A percentile compares a stretch with the other conserved stretches of the same genome.
Conservation (phyloP, 495 filamentous ascomycete genomes). For the Daldinia caldariorum region DNA sequence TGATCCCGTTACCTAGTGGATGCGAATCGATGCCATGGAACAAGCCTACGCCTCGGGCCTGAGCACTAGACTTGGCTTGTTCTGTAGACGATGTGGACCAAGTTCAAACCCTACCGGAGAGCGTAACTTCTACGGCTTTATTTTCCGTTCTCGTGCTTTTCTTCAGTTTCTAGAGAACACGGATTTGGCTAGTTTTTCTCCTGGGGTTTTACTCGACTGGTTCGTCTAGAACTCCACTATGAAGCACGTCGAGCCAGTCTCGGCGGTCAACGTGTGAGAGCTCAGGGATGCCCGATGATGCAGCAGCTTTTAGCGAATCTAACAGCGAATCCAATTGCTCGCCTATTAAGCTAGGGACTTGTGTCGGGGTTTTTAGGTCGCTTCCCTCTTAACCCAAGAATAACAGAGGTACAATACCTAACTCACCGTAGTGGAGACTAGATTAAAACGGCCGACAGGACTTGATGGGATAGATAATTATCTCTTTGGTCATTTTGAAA, state of each 20-base stretch:
- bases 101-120: slow-evolving; percentile 11
- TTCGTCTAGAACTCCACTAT: slow-evolving; percentile 26
- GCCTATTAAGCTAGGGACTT: slow-evolving; percentile 24
- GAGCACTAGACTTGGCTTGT: slow-evolving; percentile 21
- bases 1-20: slow-evolving; percentile 19
- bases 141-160: slow-evolving; percentile 20
- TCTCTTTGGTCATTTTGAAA: not conserved
- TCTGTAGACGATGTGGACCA: slow-evolving; percentile 27
- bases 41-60: slow-evolving; percentile 39
- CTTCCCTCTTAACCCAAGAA: slow-evolving; percentile 16
- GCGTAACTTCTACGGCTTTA: slow-evolving; percentile 16
- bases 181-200: slow-evolving; percentile 20
- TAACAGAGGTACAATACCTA: no score
- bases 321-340: slow-evolving; percentile 33
- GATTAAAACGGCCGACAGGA: slow-evolving; percentile 22
- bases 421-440: not conserved
- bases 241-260: slow-evolving; percentile 36
- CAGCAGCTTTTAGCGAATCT: slow-evolving; percentile 22
- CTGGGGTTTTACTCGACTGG: slow-evolving; percentile 27
- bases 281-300: slow-evolving; percentile 43
- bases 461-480: slow-evolving; percentile 7
- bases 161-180: slow-evolving; percentile 12
- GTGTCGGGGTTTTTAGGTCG: slow-evolving; percentile 17
- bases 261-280: slow-evolving; percentile 47
- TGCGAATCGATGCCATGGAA: slow-evolving; percentile 34